Evolutionary conservation across 228 moss, liverwort and hornwort species (phyloP), one percentile per base, ranked within the genome.

Genomic region (Sphagnum fallax): DNA sequence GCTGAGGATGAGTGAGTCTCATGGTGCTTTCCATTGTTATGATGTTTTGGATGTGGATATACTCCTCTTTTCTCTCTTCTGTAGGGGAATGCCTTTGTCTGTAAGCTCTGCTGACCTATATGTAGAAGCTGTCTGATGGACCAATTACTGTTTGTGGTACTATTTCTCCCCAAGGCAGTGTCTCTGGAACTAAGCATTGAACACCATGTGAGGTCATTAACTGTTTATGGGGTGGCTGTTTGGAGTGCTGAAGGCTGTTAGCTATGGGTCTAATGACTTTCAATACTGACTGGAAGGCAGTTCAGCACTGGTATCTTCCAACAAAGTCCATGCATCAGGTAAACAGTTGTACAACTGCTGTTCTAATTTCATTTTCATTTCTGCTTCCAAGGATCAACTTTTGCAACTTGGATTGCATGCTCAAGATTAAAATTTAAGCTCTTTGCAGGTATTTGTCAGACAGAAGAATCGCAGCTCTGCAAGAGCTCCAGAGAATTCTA

Each of bases 291-390:
- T 98, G 98, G 98, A 90, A 77, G 72, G 81, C 87, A 50, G 92
- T 98, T 69, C 94, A 88, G 78, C 83, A 89, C 66, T 84, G 84
- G 1, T 98, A 84, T 75, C 83, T 98, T 61, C 98, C 98, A 62
- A 92, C 87, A 6, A 98, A 98, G 76, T 83, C 94, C 47, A 75
- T 76, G 79, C 90, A 98, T 79, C 98, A 98, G 97, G 97, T 98
- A 65, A 32, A 32, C 32, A 32, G 32, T 32, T 32, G 32, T 32
- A 32, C 2, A 3, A 32, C 32, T 32, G 32, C 2, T 32, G 32
- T 32, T 32, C 32, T 32, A 32, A 32, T 32, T 3, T 2, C 2
- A 1, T 32, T 32, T 32, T 32, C 32, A 32, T 32, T 32, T 32
- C 2, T 32, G 32, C 32, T 32, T 32, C 32, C 32, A 32, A 32